These are phyloP conservation scores for Pezicula carpinea DNA, from an alignment of 2,329 filamentous ascomycete species.

Conservation along the genomic window DNA sequence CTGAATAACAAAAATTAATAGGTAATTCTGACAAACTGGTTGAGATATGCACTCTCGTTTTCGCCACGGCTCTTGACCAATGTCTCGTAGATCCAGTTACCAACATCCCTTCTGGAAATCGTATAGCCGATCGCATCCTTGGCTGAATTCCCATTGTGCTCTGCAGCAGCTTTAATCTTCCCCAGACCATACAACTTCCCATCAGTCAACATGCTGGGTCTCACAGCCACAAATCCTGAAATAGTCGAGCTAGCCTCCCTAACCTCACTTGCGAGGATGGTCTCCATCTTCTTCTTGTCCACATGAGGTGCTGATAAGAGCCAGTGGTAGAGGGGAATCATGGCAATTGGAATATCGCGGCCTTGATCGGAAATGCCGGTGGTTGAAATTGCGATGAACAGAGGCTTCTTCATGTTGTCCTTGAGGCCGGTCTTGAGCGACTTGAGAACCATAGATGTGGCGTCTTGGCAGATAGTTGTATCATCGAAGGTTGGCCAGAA, in stretches of 20 bases:
- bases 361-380: conserved; percentile 37
- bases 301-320: conserved; percentile 37
- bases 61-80: conserved; percentile 8
- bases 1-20: not conserved
- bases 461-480: conserved; percentile 42
- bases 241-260: conserved; percentile 8
- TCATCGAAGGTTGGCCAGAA: conserved; percentile 37
- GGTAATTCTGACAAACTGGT: too few relatives aligned
- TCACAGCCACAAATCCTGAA: conserved; percentile 15
- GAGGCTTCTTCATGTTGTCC: conserved; percentile 26
- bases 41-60: too few relatives aligned
- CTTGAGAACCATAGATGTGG: conserved; percentile 37
- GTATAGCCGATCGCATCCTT: conserved; percentile 31
- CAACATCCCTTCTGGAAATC: conserved; percentile 31
- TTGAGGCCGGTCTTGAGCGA: conserved; percentile 21
- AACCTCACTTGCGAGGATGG: conserved; percentile 21
- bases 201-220: conserved; percentile 27
- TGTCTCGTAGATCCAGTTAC: conserved; percentile 28
- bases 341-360: conserved; percentile 38
- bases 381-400: conserved; percentile 35
- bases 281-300: conserved; percentile 47
- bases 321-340: conserved; percentile 39
- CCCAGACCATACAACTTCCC: conserved; percentile 19
- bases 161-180: conserved; percentile 21
- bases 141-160: conserved; percentile 11